Evolutionary conservation across 106 monocot species (phyloP).

Genomic region (Acorus gramineus): DNA sequence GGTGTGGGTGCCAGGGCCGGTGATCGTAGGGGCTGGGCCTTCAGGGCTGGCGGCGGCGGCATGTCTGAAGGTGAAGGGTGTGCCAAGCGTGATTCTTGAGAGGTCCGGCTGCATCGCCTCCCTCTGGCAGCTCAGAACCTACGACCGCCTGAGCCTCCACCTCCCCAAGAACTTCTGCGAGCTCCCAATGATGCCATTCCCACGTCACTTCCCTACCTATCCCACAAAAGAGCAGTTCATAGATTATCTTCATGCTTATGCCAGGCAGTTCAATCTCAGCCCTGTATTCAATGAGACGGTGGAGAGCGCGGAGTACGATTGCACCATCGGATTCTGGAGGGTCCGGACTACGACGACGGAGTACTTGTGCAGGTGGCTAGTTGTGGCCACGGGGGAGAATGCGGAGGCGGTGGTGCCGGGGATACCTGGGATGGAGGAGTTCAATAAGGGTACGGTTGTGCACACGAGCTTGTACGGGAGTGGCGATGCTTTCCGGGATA

Average conservation of each 20-base stretch:
- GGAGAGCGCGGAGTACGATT: slow-evolving; percentile 38
- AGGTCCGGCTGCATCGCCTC: slow-evolving; percentile 51
- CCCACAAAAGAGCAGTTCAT: slow-evolving; percentile 60
- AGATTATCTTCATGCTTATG: slow-evolving; percentile 37
- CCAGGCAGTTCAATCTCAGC: slow-evolving; percentile 21
- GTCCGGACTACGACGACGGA: slow-evolving; percentile 21
- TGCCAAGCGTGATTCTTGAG: slow-evolving; percentile 43
- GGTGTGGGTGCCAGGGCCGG: slow-evolving; percentile 22
- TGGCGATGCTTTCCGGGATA: slow-evolving; percentile 35
- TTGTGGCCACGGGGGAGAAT: slow-evolving; percentile 90
- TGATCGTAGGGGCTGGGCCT: slow-evolving; percentile 60
- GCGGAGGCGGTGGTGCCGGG: slow-evolving; percentile 62
- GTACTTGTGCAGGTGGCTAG: slow-evolving; percentile 44
- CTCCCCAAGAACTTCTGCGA: slow-evolving; percentile 63
- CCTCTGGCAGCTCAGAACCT: slow-evolving; percentile 46
- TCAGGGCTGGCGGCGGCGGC: slow-evolving; percentile 55
- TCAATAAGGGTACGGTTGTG: slow-evolving; percentile 20
- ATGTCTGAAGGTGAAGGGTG: slow-evolving; percentile 27
- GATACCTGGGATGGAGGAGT: slow-evolving; percentile 39
- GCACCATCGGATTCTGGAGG: slow-evolving; percentile 19
- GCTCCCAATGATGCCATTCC: slow-evolving; percentile 59
- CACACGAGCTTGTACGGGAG: slow-evolving; percentile 49
- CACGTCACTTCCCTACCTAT: slow-evolving; percentile 32
- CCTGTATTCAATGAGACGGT: slow-evolving; percentile 31
- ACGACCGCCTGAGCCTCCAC: slow-evolving; percentile 63